Conservation (phyloP, 2,329 filamentous ascomycete species). For the Cryoendolithus antarcticus region DNA sequence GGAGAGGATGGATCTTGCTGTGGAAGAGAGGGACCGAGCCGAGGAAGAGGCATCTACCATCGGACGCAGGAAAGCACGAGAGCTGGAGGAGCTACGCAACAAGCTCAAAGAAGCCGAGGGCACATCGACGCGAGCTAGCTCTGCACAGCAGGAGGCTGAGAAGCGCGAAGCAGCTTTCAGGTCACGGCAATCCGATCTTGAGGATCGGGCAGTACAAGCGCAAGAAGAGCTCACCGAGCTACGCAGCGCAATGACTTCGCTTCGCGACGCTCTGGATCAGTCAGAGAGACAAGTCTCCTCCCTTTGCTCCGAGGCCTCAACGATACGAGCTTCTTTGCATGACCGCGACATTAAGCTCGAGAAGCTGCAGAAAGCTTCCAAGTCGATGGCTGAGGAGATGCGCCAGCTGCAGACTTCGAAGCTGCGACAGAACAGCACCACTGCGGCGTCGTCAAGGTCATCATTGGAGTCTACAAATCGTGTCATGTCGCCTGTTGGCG, state of each 20-base stretch:
- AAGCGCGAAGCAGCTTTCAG: conserved; percentile 62
- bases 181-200: conserved; percentile 61
- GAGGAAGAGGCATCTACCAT: conserved; percentile 80
- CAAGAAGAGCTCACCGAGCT: conserved; percentile 64
- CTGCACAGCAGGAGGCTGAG: conserved; percentile 70
- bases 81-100: conserved; percentile 73
- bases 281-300: conserved; percentile 74
- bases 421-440: conserved; percentile 26
- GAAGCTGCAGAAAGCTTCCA: conserved; percentile 59
- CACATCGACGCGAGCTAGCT: conserved; percentile 54
- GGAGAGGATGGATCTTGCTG: conserved; percentile 70
- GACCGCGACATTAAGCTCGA: conserved; percentile 68
- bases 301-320: conserved; percentile 68
- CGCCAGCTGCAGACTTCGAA: conserved; percentile 33
- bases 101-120: conserved; percentile 73
- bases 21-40: conserved; percentile 86
- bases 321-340: conserved; percentile 63
- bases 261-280: conserved; percentile 72
- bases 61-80: conserved; percentile 62
- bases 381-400: conserved; percentile 47
- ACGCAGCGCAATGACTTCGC: conserved; percentile 60
- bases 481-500: conserved; percentile 34
- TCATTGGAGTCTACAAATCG: conserved; percentile 43
- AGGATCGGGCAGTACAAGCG: conserved; percentile 56
- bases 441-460: conserved; percentile 41